Conservation (phyloP, 306 rosid species). For the Ochetophila trinervis region DNA sequence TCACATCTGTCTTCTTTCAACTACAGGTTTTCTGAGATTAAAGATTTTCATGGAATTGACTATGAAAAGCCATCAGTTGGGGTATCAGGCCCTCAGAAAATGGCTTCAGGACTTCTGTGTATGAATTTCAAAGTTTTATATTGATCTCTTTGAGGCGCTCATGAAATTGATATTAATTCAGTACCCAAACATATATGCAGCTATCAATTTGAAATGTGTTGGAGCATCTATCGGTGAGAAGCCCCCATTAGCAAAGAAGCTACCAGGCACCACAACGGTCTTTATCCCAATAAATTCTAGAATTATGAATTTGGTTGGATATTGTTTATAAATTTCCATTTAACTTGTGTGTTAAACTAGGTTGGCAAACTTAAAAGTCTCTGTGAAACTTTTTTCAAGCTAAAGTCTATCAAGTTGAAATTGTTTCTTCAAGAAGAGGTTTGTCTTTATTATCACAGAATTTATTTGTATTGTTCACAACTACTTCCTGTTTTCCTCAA, state of each 20-base stretch:
- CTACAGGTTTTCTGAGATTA: conserved; percentile 73
- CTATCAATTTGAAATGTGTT: conserved; percentile 75
- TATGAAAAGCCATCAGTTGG: conserved; percentile 55
- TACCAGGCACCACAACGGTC: conserved; percentile 85
- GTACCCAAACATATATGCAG: conserved; percentile 50
- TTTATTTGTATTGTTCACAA: not conserved
- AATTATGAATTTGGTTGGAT: conserved; percentile 18
- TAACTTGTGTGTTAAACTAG: conserved; percentile 34
- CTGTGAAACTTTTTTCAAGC: conserved; percentile 88
- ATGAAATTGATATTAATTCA: conserved; percentile 14
- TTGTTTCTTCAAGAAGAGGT: conserved; percentile 91
- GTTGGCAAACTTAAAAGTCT: conserved; percentile 89
- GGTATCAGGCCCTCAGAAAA: conserved; percentile 66
- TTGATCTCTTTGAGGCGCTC: conserved; percentile 9
- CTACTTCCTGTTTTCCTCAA: not conserved
- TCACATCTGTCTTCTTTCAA: not conserved
- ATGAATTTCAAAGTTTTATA: conserved; percentile 18
- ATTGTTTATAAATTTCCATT: conserved; percentile 18
- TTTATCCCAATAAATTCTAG: not conserved
- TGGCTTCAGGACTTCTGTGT: conserved; percentile 80
- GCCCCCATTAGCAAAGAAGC: conserved; percentile 66
- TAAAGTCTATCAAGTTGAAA: conserved; percentile 66
- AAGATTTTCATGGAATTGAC: conserved; percentile 74
- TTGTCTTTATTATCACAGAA: conserved; percentile 19
- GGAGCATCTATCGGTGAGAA: conserved; percentile 97